Evolutionary conservation across 2,329 filamentous ascomycete genomes (phyloP).

Genomic region (Emmonsiellopsis sp.): DNA sequence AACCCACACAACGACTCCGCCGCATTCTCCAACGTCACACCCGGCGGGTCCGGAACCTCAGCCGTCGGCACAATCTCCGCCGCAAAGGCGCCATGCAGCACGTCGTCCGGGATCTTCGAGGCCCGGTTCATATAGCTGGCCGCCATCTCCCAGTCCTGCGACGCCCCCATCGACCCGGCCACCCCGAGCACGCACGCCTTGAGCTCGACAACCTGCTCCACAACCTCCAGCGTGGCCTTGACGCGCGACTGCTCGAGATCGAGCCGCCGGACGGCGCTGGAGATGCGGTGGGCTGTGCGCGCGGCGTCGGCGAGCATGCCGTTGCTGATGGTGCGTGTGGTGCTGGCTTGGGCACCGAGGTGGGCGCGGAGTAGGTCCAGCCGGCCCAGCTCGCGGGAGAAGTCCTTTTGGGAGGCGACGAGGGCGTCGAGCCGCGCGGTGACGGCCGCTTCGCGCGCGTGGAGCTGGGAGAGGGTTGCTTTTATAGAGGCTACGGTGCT

Average conservation of each 20-base stretch:
- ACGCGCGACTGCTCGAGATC: constrained; percentile 89
- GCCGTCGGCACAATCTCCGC: constrained; percentile 89
- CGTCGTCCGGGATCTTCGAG: constrained; percentile 67
- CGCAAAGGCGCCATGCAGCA: constrained; percentile 77
- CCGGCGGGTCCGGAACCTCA: constrained; percentile 86
- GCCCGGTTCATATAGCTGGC: constrained; percentile 82
- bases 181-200: constrained; percentile 95
- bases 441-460: constrained; percentile 65
- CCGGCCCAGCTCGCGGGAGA: constrained; percentile 76
- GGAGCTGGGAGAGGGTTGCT: constrained; percentile 64
- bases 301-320: constrained; percentile 84
- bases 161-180: constrained; percentile 90
- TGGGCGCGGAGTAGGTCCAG: constrained; percentile 84
- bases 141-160: constrained; percentile 97
- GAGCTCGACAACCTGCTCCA: constrained; percentile 92
- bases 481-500: constrained; percentile 71
- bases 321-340: constrained; percentile 74
- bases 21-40: constrained; percentile 75
- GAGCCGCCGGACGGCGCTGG: constrained; percentile 73
- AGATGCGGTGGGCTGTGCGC: constrained; percentile 75
- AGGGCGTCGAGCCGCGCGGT: constrained; percentile 67
- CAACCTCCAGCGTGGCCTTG: constrained; percentile 79
- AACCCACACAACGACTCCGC: constrained; percentile 82
- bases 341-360: constrained; percentile 76
- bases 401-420: constrained; percentile 72